Percentiles rank a stretch among this genome's conserved stretches.
These are phyloP conservation scores for Colletotrichum ledebouriae DNA, from an alignment of 2,329 filamentous ascomycete genomes.

Conservation along the genomic window DNA sequence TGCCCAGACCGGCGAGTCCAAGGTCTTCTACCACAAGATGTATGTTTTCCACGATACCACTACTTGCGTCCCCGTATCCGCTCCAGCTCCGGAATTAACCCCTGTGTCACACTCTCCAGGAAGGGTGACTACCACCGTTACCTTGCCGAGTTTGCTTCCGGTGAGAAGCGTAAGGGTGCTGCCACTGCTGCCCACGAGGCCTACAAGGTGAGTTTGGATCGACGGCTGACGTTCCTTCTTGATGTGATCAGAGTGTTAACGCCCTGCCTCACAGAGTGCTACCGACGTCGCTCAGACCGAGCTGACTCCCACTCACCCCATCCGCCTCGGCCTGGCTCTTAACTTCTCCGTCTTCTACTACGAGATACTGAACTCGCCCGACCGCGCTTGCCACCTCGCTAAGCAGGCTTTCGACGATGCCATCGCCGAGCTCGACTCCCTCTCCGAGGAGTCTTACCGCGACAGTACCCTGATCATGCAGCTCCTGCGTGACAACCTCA, in stretches of 20 bases:
- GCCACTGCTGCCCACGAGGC: constrained; percentile 91
- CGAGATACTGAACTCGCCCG: constrained; percentile 98
- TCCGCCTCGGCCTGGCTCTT: constrained; percentile 95
- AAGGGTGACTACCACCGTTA: constrained; percentile 98
- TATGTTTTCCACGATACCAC: constrained; percentile 64
- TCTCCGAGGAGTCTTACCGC: constrained; percentile 98
- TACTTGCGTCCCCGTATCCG: constrained; percentile 6
- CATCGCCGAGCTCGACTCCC: constrained; percentile 97
- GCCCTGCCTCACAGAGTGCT: constrained; percentile 74
- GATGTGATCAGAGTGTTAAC: constrained; percentile 18
- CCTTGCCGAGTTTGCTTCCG: constrained; percentile 91
- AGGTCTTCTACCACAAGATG: constrained; percentile 99
- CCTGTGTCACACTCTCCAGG: constrained; percentile 63
- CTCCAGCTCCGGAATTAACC: constrained; percentile 29
- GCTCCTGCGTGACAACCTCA: constrained; percentile 97
- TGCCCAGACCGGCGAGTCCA: constrained; percentile 96
- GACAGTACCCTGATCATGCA: constrained; percentile 99
- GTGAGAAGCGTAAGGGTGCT: constrained; percentile 91
- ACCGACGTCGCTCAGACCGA: constrained; percentile 99
- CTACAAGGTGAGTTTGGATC: constrained; percentile 82
- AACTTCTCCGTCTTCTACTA: constrained; percentile 99
- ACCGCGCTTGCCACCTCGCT: constrained; percentile 96
- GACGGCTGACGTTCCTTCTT: neutral
- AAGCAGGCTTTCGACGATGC: constrained; percentile 99
- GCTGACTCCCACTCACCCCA: constrained; percentile 96